These are phyloP conservation scores for Phytophthora cactorum DNA, from an alignment of 352 stramenopile species.

Conservation along the genomic window DNA sequence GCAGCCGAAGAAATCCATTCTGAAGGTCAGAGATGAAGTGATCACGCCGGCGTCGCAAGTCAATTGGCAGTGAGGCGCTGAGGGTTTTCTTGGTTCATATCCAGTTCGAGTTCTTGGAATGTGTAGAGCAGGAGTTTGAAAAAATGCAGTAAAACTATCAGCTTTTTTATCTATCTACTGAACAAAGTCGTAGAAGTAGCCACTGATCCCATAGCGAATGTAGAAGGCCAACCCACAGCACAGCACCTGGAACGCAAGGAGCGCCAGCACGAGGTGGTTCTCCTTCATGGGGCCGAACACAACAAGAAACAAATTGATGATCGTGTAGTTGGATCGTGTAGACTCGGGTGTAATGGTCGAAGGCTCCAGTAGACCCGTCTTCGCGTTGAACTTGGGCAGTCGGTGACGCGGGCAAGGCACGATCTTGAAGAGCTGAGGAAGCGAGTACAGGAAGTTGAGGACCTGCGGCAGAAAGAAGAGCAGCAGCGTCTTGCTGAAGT, in stretches of 20 bases:
- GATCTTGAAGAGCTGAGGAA: slow-evolving; percentile 98
- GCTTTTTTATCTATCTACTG: slow-evolving; percentile 50
- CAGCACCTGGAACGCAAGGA: slow-evolving; percentile 80
- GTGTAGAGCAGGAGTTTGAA: not conserved
- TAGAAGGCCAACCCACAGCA: slow-evolving; percentile 83
- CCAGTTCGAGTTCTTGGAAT: too few relatives aligned
- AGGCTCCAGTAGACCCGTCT: slow-evolving; percentile 92
- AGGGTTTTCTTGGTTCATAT: too few relatives aligned
- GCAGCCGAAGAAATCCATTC: slow-evolving; percentile 60
- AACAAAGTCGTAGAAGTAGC: slow-evolving; percentile 91
- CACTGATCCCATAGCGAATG: slow-evolving; percentile 84
- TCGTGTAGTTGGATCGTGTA: slow-evolving; percentile 86
- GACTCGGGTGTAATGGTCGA: slow-evolving; percentile 92
- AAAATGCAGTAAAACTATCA: slow-evolving; percentile 16
- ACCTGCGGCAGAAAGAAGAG: slow-evolving; percentile 99
- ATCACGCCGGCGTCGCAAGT: slow-evolving; percentile 47
- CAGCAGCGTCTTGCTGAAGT: slow-evolving; percentile 99
- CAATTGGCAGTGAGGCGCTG: slow-evolving; percentile 24
- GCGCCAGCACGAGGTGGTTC: slow-evolving; percentile 63
- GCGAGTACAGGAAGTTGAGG: slow-evolving; percentile 98
- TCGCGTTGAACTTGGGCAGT: slow-evolving; percentile 94
- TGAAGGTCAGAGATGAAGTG: slow-evolving; percentile 49
- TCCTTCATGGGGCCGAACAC: slow-evolving; percentile 87
- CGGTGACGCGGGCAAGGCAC: slow-evolving; percentile 98
- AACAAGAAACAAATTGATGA: slow-evolving; percentile 90